A percentile compares a stretch with the other conserved stretches of the same genome.
Conservation (phyloP, 176 grass and related monocot genomes). For the Oryza meyeriana region DNA sequence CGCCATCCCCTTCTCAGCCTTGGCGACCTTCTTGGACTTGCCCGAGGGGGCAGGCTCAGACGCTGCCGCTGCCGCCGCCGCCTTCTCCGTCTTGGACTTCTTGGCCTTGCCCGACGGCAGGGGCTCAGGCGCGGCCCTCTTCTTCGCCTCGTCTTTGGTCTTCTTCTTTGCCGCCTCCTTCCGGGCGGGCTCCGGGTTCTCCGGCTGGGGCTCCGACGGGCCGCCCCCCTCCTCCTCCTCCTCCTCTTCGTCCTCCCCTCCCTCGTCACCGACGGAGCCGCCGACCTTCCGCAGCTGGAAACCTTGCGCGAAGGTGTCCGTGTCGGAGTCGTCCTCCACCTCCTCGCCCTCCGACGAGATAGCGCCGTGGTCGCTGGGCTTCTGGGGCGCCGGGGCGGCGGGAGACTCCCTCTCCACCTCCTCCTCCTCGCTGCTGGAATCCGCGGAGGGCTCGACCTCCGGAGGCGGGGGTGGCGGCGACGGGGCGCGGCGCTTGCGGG, state of each 20-base stretch:
- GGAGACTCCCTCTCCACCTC: background rate
- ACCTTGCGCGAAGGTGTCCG: background rate
- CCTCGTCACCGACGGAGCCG: background rate
- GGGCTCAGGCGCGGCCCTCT: slow-evolving; percentile 14
- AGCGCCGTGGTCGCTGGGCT: background rate
- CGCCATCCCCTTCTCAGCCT: background rate
- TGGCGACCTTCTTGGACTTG: slow-evolving; percentile 18
- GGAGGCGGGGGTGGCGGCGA: slow-evolving; percentile 21
- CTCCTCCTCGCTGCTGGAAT: background rate
- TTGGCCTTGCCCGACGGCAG: slow-evolving; percentile 1
- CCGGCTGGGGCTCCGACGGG: background rate
- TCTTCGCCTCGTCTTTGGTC: slow-evolving; percentile 11
- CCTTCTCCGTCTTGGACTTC: slow-evolving; percentile 20
- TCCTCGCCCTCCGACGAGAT: slow-evolving; percentile 6
- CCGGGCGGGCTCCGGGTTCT: background rate
- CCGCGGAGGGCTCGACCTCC: slow-evolving; percentile 1
- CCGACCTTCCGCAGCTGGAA: slow-evolving; percentile 16
- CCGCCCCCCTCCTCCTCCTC: slow-evolving; percentile 6
- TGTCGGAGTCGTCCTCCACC: slow-evolving; percentile 11
- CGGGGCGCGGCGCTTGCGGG: slow-evolving; percentile 25
- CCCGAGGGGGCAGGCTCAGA: background rate
- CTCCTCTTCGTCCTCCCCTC: background rate
- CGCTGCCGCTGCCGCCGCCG: background rate
- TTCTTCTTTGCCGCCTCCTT: background rate
- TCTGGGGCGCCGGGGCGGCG: background rate